Conservation (phyloP, 2,329 filamentous ascomycete species). For the Beauveria sp. region DNA sequence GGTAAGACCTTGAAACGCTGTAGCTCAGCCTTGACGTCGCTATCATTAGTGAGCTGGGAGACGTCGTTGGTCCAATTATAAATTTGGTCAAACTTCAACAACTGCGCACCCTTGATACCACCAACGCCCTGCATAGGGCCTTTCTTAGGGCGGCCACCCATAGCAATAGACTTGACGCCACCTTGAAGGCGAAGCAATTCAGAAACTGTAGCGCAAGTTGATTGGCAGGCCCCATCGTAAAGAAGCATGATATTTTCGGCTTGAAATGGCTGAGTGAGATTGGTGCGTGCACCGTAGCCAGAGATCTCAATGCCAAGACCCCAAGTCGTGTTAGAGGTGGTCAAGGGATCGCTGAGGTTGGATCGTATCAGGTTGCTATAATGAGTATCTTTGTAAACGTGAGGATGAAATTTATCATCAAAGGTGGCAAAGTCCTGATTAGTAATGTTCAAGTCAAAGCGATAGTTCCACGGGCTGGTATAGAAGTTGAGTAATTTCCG, state of each 20-base stretch:
- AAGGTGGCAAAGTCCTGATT: conserved; percentile 42
- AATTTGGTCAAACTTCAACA: not conserved
- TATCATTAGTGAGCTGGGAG: conserved; percentile 9
- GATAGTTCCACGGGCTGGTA: conserved; percentile 43
- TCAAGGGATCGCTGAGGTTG: conserved; percentile 38
- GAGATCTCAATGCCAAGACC: conserved; percentile 34
- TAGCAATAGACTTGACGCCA: conserved; percentile 43
- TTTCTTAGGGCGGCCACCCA: conserved; percentile 49
- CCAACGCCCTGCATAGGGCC: conserved; percentile 51
- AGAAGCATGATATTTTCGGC: conserved; percentile 16
- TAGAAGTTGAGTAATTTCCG: conserved; percentile 30
- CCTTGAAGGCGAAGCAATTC: conserved; percentile 29
- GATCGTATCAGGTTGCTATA: conserved; percentile 47
- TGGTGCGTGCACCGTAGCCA: conserved; percentile 30
- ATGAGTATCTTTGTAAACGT: conserved; percentile 38
- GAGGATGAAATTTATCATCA: conserved; percentile 35
- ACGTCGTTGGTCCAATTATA: not conserved
- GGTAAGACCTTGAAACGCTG: conserved; percentile 14
- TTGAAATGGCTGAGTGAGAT: conserved; percentile 36
- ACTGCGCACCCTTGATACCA: conserved; percentile 45
- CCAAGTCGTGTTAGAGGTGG: conserved; percentile 29
- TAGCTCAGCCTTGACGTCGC: not conserved
- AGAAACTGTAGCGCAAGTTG: conserved; percentile 31
- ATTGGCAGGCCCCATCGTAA: conserved; percentile 18
- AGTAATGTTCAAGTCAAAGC: conserved; percentile 41